These are phyloP conservation scores for Colletotrichum kahawae DNA, from an alignment of 2,329 filamentous ascomycete species.

Conservation along the genomic window DNA sequence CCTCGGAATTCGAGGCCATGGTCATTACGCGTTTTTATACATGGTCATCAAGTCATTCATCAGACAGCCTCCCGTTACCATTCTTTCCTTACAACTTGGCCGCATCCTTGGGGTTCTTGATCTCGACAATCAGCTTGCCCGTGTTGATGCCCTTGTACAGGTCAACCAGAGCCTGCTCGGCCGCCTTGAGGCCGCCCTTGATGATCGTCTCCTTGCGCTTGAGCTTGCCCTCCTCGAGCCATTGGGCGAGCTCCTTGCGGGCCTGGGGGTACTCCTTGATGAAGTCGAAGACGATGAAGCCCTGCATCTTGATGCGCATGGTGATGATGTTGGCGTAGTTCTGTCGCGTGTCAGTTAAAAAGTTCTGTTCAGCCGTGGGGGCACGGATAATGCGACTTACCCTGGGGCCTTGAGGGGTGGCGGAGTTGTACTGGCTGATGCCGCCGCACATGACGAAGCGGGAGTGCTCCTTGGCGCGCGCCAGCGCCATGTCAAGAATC, in stretches of 20 bases:
- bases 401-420: constrained; percentile 59
- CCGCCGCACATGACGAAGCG: constrained; percentile 75
- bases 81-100: constrained; percentile 3
- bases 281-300: constrained; percentile 78
- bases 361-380: accelerated
- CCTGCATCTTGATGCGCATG: constrained; percentile 68
- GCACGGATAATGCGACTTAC: constrained; percentile 31
- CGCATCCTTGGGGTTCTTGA: constrained; percentile 40
- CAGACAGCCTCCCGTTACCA: not conserved
- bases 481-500: constrained; percentile 70
- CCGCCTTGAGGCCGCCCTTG: constrained; percentile 68
- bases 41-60: constrained; percentile 13
- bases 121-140: constrained; percentile 66
- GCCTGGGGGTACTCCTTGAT: constrained; percentile 61
- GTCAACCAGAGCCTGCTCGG: constrained; percentile 66
- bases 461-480: constrained; percentile 64
- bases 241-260: constrained; percentile 64
- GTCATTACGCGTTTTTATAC: constrained; percentile 14
- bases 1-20: not conserved
- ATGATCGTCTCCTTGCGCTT: constrained; percentile 75
- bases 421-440: constrained; percentile 72
- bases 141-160: constrained; percentile 74
- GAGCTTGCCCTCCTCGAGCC: constrained; percentile 75
- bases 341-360: constrained; percentile 30
- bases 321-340: constrained; percentile 57